These are phyloP conservation scores for Coprinopsis cinerea DNA, from an alignment of 768 basidiomycete genomes.

Conservation along the genomic window DNA sequence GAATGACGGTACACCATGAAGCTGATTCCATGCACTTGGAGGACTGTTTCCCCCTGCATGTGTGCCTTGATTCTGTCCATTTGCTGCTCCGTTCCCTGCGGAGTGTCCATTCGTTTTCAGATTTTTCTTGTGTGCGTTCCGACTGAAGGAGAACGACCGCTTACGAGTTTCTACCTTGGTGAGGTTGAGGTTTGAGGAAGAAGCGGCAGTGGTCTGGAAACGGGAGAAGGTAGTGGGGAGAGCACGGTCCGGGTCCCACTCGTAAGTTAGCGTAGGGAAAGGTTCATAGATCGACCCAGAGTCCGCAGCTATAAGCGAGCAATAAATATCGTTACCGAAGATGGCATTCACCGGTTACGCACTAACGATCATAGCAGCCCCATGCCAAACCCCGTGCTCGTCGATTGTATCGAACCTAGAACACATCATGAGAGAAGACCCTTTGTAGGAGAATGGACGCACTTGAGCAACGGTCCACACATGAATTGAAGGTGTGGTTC, in stretches of 20 bases:
- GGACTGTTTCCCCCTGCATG: not conserved
- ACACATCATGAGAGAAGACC: constrained; percentile 1
- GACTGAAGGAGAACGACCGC: constrained; percentile 2
- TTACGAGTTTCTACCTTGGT: not conserved
- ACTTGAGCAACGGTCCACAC: constrained; percentile 80
- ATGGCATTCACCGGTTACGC: constrained; percentile 27
- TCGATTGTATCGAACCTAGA: constrained; percentile 82
- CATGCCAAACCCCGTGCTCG: constrained; percentile 74
- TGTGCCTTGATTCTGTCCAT: not conserved
- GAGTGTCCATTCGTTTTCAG: not conserved
- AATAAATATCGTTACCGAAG: not conserved
- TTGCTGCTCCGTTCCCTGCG: not conserved
- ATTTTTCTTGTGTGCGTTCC: not conserved
- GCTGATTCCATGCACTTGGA: constrained; percentile 9
- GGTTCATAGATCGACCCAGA: constrained; percentile 75
- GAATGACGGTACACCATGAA: constrained; percentile 30
- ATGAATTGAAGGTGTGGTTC: constrained; percentile 83
- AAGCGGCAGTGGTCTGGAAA: constrained; percentile 8
- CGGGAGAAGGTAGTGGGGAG: constrained; percentile 13
- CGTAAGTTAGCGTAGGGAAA: constrained; percentile 59
- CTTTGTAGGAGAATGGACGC: constrained; percentile 11
- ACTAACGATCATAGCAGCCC: constrained; percentile 87
- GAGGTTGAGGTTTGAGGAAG: constrained; percentile 6
- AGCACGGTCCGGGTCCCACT: constrained; percentile 61
- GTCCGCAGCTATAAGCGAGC: constrained; percentile 52